Evolutionary conservation across 2,329 filamentous ascomycete species (phyloP).

Genomic region (Stromatinia cepivora): DNA sequence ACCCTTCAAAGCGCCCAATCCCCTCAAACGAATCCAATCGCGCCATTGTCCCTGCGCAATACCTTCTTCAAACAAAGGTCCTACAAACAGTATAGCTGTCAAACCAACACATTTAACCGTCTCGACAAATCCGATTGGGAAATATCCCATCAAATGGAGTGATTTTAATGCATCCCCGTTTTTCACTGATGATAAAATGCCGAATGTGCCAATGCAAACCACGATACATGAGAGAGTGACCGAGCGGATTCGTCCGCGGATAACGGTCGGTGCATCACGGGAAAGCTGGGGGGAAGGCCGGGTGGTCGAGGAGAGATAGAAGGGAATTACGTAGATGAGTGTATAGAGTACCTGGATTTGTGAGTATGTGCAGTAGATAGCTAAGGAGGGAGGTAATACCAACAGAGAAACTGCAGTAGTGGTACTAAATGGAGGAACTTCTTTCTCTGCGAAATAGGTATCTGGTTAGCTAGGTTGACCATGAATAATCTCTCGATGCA

Average conservation of each 20-base stretch:
- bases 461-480: conserved; percentile 9
- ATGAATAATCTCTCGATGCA: background rate
- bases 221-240: conserved; percentile 74
- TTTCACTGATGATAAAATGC: conserved; percentile 60
- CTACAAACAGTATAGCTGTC: conserved; percentile 76
- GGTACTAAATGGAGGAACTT: conserved; percentile 36
- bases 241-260: conserved; percentile 78
- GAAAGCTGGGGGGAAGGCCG: conserved; percentile 76
- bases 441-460: conserved; percentile 29
- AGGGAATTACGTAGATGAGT: conserved; percentile 84
- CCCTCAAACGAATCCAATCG: conserved; percentile 58
- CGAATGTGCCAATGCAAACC: conserved; percentile 66
- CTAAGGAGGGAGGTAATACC: conserved; percentile 27
- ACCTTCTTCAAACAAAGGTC: conserved; percentile 78
- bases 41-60: conserved; percentile 71
- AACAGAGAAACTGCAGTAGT: conserved; percentile 33
- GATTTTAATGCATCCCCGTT: conserved; percentile 53
- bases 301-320: conserved; percentile 80
- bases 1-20: conserved; percentile 62
- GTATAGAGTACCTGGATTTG: conserved; percentile 69
- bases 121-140: conserved; percentile 70
- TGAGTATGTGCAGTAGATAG: conserved; percentile 9
- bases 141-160: conserved; percentile 74
- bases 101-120: conserved; percentile 64
- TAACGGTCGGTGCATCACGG: conserved; percentile 85